phyloP scores from a whole-genome alignment of 2,329 filamentous ascomycete genomes.

The Seiridium unicorne region DNA sequence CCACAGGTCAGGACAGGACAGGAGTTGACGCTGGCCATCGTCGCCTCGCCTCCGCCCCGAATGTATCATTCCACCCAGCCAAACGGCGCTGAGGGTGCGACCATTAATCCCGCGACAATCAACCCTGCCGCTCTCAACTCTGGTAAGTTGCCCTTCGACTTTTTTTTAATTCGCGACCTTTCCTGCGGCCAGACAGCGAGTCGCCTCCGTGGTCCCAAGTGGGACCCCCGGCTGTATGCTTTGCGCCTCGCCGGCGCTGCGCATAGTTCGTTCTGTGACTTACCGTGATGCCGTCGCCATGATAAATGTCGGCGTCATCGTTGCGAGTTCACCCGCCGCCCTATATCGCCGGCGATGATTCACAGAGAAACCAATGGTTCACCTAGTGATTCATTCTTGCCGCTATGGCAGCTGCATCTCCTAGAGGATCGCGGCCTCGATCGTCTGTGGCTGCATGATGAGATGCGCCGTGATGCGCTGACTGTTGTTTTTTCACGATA shows the following conservation, averaged over 20 bases:
- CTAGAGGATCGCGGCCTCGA: not conserved
- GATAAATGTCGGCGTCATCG: conserved; percentile 19
- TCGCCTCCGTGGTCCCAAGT: conserved; percentile 1
- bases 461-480: not conserved
- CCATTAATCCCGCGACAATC: conserved; percentile 87
- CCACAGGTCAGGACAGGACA: conserved; percentile 1
- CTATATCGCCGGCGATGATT: too few species aligned
- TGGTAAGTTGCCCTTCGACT: conserved; percentile 52
- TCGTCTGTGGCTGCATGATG: not conserved
- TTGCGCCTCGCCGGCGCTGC: not conserved
- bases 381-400: too few species aligned
- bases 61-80: conserved; percentile 57
- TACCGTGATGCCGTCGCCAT: not conserved
- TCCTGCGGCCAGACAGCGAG: not conserved
- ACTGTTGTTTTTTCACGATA: not conserved
- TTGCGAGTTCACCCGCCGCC: not conserved
- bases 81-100: conserved; percentile 79
- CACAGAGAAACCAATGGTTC: too few species aligned
- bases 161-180: conserved; percentile 15
- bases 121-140: conserved; percentile 56
- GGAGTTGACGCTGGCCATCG: conserved; percentile 9
- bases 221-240: not conserved
- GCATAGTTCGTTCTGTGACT: not conserved
- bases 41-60: conserved; percentile 39
- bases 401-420: not conserved